These are phyloP conservation scores for Ogataea nakhonphanomensis DNA, from an alignment of 805 yeast species.

Conservation along the genomic window DNA sequence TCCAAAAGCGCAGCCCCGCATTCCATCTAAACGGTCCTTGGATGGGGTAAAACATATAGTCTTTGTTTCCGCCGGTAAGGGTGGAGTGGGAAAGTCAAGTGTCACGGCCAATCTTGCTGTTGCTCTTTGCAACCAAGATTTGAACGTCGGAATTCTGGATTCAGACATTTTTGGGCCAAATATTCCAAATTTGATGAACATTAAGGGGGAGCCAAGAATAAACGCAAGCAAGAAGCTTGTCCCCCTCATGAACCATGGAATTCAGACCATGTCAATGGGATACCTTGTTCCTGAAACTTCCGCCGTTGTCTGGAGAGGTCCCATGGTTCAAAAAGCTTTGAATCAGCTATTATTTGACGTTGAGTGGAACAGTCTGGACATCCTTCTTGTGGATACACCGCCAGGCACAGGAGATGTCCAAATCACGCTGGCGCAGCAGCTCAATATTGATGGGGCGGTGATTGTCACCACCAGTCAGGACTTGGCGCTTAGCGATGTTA, in stretches of 20 bases:
- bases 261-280: slow-evolving; percentile 89
- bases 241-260: slow-evolving; percentile 70
- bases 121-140: slow-evolving; percentile 50
- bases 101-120: slow-evolving; percentile 68
- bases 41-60: slow-evolving; percentile 60
- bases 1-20: slow-evolving; percentile 43
- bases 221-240: slow-evolving; percentile 49
- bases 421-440: slow-evolving; percentile 73
- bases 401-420: slow-evolving; percentile 93
- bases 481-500: slow-evolving; percentile 74
- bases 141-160: slow-evolving; percentile 67
- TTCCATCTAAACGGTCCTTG: slow-evolving; percentile 53
- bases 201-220: slow-evolving; percentile 66
- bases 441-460: slow-evolving; percentile 74
- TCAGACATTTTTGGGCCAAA: slow-evolving; percentile 87
- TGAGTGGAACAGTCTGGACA: slow-evolving; percentile 65
- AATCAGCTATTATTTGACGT: slow-evolving; percentile 84
- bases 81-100: slow-evolving; percentile 81
- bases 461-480: slow-evolving; percentile 87
- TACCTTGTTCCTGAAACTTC: slow-evolving; percentile 66
- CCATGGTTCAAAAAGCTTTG: slow-evolving; percentile 82
- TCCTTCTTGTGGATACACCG: slow-evolving; percentile 77
- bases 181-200: slow-evolving; percentile 65
- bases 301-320: slow-evolving; percentile 82
- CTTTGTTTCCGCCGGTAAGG: slow-evolving; percentile 72